Conservation (phyloP, 2,329 filamentous ascomycete genomes). For the Trichoderma simmonsii region DNA sequence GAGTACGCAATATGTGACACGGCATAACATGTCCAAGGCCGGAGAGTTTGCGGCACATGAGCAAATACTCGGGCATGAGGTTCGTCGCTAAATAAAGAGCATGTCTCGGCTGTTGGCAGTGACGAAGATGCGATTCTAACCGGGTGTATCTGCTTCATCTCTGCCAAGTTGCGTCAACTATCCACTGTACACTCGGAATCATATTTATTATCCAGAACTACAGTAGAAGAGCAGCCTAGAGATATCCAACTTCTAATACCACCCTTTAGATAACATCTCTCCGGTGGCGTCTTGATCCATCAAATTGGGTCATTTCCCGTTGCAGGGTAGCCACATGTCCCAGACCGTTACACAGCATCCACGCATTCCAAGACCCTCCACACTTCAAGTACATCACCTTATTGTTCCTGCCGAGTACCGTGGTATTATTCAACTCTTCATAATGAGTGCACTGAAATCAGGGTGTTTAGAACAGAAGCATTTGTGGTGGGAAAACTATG, state of each 20-base stretch:
- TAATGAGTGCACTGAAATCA: neutral
- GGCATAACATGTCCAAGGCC: neutral
- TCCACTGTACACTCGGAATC: neutral
- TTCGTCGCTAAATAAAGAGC: neutral
- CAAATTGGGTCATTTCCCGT: neutral
- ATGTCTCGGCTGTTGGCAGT: constrained; percentile 5
- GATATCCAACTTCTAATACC: neutral
- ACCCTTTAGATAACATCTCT: neutral
- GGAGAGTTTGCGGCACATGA: neutral
- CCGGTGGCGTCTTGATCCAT: neutral
- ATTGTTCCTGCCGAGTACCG: neutral
- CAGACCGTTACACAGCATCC: neutral
- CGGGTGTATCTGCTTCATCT: neutral
- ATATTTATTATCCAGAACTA: neutral
- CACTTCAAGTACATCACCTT: neutral
- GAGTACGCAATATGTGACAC: neutral
- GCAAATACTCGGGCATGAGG: neutral
- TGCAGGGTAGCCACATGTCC: constrained; percentile 7
- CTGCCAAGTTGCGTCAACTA: neutral
- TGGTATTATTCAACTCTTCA: neutral
- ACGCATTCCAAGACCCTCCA: neutral
- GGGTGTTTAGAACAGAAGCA: neutral
- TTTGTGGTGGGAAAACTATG: neutral
- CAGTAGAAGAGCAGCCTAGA: neutral
- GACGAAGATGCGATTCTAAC: neutral